Evolutionary conservation across 2,329 filamentous ascomycete species (phyloP), one percentile per base, ranked within the genome.

Genomic region (Aquanectria penicillioides): DNA sequence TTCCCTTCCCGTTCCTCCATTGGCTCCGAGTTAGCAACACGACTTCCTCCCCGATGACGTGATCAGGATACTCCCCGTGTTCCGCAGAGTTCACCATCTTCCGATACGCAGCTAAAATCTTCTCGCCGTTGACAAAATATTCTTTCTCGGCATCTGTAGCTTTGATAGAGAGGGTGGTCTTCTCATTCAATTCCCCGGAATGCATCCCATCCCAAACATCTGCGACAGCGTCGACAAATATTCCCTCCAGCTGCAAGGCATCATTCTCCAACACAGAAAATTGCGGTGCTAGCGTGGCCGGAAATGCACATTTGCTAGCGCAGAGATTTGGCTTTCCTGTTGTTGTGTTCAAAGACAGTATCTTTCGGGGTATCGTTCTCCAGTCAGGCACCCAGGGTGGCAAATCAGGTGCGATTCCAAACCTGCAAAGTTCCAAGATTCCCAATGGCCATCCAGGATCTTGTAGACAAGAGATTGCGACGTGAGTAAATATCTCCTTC

Each of bases 381-480:
- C 44, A 48, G 44, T 48, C 44, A 11, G 44, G 44, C n/a, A 48
- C 31, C 29, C 44, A 48, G 18, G 31, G 36, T 17, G 31, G 44
- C 6, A 48, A 22, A 7, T 48, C 44, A 11, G 44, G 20, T 25
- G 31, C 44, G n/a, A 25, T 11, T 11, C 44, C 44, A 23, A 48
- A 48, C 29, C 31, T 34, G 20, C 44, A 48, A 20, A 48, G 44
- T 22, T 48, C 44, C 20, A 48, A n/a, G 10, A 48, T 48, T 2
- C 18, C 44, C 6, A 48, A 36, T 10, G 44, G 31, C 44, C 44
- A 48, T 26, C 36, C 44, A n/a, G 12, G 11, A 26, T n/a, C 17
- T 12, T 18, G 11, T 22, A 48, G 11, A 22, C 44, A 48, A 11
- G 20, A 25, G n/a, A 48, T 15, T 17, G 44, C 44, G 13, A 36